Conservation (phyloP, 164 flowering plant genomes). For the Umbellularia californica region DNA sequence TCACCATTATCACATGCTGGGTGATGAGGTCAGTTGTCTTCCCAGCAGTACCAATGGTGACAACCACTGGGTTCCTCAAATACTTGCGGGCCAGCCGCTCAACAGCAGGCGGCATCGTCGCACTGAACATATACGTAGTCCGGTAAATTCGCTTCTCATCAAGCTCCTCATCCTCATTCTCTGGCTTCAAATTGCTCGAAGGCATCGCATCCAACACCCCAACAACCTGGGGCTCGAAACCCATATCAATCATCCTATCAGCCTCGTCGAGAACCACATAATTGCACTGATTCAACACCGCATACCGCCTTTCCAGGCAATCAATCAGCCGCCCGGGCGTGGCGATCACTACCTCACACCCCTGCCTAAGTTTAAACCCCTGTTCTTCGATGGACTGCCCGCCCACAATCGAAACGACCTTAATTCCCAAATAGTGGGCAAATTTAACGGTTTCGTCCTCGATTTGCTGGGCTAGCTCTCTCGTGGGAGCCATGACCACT, state of each 20-base stretch:
- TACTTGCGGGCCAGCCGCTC: slow-evolving; percentile 92
- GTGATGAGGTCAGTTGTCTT: slow-evolving; percentile 77
- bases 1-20: slow-evolving; percentile 73
- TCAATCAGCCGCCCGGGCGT: slow-evolving; percentile 86
- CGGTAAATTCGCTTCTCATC: slow-evolving; percentile 80
- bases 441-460: slow-evolving; percentile 88
- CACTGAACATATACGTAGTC: slow-evolving; percentile 95
- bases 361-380: slow-evolving; percentile 73
- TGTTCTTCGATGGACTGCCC: slow-evolving; percentile 93
- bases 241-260: slow-evolving; percentile 95
- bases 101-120: slow-evolving; percentile 91
- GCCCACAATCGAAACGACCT: slow-evolving; percentile 83
- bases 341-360: slow-evolving; percentile 87
- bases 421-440: slow-evolving; percentile 74
- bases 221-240: slow-evolving; percentile 86
- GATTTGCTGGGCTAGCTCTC: slow-evolving; percentile 92
- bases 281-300: slow-evolving; percentile 76
- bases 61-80: slow-evolving; percentile 89
- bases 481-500: slow-evolving; percentile 91
- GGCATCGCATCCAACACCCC: slow-evolving; percentile 93
- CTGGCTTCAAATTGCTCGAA: slow-evolving; percentile 85
- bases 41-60: slow-evolving; percentile 89
- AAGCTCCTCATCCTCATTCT: slow-evolving; percentile 93
- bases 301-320: slow-evolving; percentile 74
- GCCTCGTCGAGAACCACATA: slow-evolving; percentile 96